Base-by-base conservation (phyloP, 306 rosid species). In the Rubus idaeus region DNA sequence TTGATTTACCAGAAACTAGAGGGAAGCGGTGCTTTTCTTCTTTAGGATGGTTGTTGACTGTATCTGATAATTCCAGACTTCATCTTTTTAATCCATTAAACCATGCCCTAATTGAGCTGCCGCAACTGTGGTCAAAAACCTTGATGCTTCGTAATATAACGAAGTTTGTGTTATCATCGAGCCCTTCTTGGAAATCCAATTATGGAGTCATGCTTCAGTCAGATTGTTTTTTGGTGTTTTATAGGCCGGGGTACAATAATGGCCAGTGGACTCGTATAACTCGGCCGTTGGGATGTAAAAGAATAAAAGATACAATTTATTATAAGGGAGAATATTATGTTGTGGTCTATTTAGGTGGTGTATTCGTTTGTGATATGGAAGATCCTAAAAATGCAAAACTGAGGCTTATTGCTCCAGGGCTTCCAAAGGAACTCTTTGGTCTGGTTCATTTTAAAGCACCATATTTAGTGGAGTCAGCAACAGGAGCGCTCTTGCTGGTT, bases 121-220 rank as follows among this genome's bases (percentile, higher is more conserved):
- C 60, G 0, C 10, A 1, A 13, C 5, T 35, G 4, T 4, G 0
- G 10, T 4, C 0, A 62, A 6, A 21, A 45, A 56, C n/a, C 3
- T 0, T 44, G 2, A 11, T 8, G 0, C 14, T 2, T 20, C 0
- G 5, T 0, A 55, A 17, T 5, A 17, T 58, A 9, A 3, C 3
- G 0, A 61, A 62, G 18, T 16, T 63, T 12, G 11, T 35, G 3
- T 63, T 63, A 7, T 44, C 73, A 68, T 21, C 40, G 14, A 68
- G 18, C 11, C 73, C 55, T 68, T 68, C 73, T 11, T 68, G 40
- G 55, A 68, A 11, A 45, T 68, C 73, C 2, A 4, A 46, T 68
- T 68, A 44, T 23, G n/a, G 8, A 7, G 18, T 20, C 55, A 5
- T 21, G 55, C 5, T 68, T n/a, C 1, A 10, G 11, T 20, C 51